A percentile compares a stretch with the other conserved stretches of the same genome.
These are phyloP conservation scores for Chrysopogon serrulatus DNA, from an alignment of 176 grass and related monocot species.

Conservation along the genomic window DNA sequence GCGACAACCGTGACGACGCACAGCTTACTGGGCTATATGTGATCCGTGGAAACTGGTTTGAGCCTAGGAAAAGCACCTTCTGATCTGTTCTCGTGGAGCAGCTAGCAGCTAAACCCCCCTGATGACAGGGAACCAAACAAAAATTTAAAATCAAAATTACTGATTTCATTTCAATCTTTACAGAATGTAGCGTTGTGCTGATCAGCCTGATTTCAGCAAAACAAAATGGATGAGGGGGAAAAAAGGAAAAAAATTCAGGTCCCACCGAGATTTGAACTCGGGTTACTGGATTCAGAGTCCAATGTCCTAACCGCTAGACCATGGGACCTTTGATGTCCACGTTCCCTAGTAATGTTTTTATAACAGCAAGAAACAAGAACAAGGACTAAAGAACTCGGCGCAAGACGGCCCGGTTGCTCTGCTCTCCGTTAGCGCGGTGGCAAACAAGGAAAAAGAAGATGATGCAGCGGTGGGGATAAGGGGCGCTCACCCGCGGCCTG, in stretches of 20 bases:
- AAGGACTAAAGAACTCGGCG: background rate
- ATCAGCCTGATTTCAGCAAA: background rate
- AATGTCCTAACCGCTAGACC: constrained; percentile 91
- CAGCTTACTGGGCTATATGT: constrained; percentile 33
- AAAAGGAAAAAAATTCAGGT: constrained; percentile 17
- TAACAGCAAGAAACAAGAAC: no score
- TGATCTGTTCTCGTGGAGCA: constrained; percentile 35
- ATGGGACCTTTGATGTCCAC: background rate
- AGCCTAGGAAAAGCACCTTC: constrained; percentile 27
- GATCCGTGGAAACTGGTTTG: constrained; percentile 32
- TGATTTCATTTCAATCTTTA: background rate
- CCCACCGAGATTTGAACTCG: constrained; percentile 86
- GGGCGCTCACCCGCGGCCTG: constrained; percentile 20
- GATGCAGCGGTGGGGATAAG: background rate
- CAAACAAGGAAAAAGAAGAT: no score
- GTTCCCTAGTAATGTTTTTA: no score
- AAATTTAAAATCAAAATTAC: background rate
- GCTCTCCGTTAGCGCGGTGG: background rate
- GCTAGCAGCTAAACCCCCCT: constrained; percentile 48
- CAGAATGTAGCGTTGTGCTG: background rate
- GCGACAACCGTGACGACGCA: constrained; percentile 22
- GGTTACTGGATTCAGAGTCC: constrained; percentile 89
- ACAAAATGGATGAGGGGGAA: background rate
- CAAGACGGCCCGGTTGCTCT: background rate
- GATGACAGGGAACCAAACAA: background rate